Evolutionary conservation across 2,329 filamentous ascomycete genomes (phyloP).

Genomic region (Botrytis galanthina): DNA sequence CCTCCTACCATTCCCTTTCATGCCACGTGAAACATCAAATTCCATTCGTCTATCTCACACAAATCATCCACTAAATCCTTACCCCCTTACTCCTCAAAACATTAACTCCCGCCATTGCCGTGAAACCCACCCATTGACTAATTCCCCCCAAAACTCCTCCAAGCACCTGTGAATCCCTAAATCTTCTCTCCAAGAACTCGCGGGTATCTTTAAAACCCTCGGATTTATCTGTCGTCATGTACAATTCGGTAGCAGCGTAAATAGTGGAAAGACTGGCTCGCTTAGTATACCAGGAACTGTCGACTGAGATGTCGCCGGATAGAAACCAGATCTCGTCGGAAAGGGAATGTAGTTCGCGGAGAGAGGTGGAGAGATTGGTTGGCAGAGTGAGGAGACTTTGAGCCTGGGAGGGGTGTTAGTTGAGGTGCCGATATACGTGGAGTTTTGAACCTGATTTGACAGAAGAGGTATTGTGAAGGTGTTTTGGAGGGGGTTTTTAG

Average conservation of each 20-base stretch:
- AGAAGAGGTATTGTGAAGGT: background rate
- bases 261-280: constrained; percentile 60
- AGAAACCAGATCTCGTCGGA: constrained; percentile 93
- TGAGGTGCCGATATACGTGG: background rate
- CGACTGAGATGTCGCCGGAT: constrained; percentile 76
- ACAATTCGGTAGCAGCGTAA: constrained; percentile 81
- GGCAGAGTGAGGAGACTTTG: constrained; percentile 88
- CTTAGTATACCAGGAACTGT: constrained; percentile 84
- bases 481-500: no score
- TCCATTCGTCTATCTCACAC: constrained; percentile 10
- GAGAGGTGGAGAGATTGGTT: constrained; percentile 68
- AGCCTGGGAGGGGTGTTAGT: constrained; percentile 46
- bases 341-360: constrained; percentile 76
- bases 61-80: constrained; percentile 50
- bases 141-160: constrained; percentile 62
- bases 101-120: constrained; percentile 73
- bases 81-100: constrained; percentile 84
- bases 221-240: constrained; percentile 88
- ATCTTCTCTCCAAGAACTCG: constrained; percentile 71
- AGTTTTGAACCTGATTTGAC: background rate
- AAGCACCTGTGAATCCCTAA: constrained; percentile 61
- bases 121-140: constrained; percentile 79
- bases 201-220: constrained; percentile 73
- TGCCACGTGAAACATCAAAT: background rate
- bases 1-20: background rate